Evolutionary conservation across 2,329 filamentous ascomycete genomes (phyloP).

Genomic region (Diaporthe ampelina): DNA sequence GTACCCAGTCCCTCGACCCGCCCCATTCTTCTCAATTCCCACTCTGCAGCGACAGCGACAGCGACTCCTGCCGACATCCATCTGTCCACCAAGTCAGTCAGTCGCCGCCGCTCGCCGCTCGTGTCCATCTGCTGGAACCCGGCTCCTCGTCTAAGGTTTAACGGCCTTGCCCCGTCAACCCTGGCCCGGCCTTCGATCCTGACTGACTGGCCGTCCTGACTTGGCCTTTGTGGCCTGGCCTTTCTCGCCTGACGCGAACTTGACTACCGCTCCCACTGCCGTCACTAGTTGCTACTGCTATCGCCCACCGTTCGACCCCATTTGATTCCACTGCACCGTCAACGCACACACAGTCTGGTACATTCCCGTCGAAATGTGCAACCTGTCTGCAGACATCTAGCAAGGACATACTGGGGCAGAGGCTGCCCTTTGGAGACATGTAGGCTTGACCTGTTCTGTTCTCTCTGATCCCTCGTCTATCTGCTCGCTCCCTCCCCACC

Average conservation of each 20-base stretch:
- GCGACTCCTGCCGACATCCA: constrained; percentile 8
- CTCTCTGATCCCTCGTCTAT: not conserved
- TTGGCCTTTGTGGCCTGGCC: not conserved
- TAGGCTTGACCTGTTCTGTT: constrained; percentile 35
- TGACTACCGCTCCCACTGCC: constrained; percentile 1
- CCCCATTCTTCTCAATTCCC: constrained; percentile 28
- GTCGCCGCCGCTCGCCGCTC: not conserved
- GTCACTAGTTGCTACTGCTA: not conserved
- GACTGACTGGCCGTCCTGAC: constrained; percentile 3
- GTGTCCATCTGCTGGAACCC: constrained; percentile 10
- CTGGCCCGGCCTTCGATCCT: not conserved
- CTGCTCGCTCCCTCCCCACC: constrained; percentile 7
- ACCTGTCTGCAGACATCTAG: constrained; percentile 38
- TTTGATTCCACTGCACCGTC: constrained; percentile 31
- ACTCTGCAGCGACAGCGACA: too few species aligned
- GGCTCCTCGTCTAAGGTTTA: constrained; percentile 2
- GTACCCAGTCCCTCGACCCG: constrained; percentile 21
- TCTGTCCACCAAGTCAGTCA: constrained; percentile 19
- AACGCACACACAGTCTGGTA: constrained; percentile 6
- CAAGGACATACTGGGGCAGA: constrained; percentile 36
- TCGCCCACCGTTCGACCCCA: not conserved
- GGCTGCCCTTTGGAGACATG: constrained; percentile 39
- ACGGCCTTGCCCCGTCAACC: not conserved
- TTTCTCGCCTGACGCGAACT: not conserved
- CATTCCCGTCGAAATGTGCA: constrained; percentile 34